Evolutionary conservation across 192 early-diverging fungal species (phyloP), one percentile per base, ranked within the genome.

Genomic region (Coemansia sp.): DNA sequence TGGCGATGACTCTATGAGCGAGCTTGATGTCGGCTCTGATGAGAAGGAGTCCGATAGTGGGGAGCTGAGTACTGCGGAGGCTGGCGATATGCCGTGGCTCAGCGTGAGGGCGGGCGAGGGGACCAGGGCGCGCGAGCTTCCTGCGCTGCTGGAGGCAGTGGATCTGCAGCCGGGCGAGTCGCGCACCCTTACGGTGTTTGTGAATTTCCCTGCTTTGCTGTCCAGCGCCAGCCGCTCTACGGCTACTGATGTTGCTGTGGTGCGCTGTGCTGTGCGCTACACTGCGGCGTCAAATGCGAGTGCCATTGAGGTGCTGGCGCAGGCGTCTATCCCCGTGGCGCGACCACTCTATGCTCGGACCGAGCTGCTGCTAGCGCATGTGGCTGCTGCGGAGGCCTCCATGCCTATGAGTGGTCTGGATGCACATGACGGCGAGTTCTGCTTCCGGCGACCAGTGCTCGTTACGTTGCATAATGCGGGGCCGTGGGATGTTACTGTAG

Each of bases 391-490:
- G 9, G 60, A 28, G 37, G 7, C 28, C 21, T 10, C 38, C n/a
- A n/a, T n/a, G n/a, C n/a, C n/a, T n/a, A n/a, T n/a, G n/a, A n/a
- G n/a, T 39, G 11, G 38, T 14, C 11, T 39, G 38, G 13, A 39
- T 37, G 31, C 5, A n/a, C 35, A n/a, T 48, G 21, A 31, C 53
- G 14, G 65, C 38, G 73, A 69, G 59, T 59, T 60, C 16, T 66
- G 79, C n/a, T 76, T 82, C 70, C 66, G 70, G 3, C 48, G 79
- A 1, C 69, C 79, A 0, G 26, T 82, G 13, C 61, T 63, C 0
- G 73, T 76, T 14, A 66, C 31, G 16, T 18, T 82, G 46, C 23
- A 28, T 10, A 82, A 82, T 43, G 7, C 45, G 0, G 79, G 73
- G 2, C 73, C 79, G 0, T 76, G 73, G 70, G 70, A 53, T 0